Evolutionary conservation across 257 asterid genomes (phyloP).

Genomic region (Nicotiana noctiflora): DNA sequence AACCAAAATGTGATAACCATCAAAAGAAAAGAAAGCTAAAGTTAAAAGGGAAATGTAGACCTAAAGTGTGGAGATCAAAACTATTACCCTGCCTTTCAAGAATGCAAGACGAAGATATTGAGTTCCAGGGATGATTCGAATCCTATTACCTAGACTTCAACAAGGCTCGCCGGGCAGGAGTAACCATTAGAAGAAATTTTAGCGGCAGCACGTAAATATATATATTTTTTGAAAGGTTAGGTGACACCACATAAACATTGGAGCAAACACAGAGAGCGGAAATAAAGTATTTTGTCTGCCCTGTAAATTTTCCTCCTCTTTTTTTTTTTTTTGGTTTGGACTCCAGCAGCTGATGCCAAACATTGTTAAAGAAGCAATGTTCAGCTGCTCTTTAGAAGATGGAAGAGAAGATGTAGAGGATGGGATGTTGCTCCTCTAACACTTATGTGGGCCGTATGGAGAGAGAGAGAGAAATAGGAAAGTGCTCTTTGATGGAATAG

Average conservation of each 20-base stretch:
- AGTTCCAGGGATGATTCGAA: not conserved
- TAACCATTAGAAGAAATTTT: not conserved
- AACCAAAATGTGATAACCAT: not conserved
- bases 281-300: not conserved
- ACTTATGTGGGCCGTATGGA: not conserved
- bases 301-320: not conserved
- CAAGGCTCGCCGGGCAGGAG: not conserved
- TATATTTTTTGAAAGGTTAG: too few relatives aligned
- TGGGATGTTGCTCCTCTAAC: not conserved
- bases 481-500: not conserved
- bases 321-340: too few relatives aligned
- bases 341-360: not conserved
- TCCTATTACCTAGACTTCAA: not conserved
- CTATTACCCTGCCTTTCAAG: not conserved
- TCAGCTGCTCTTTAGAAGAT: not conserved
- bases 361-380: not conserved
- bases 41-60: not conserved
- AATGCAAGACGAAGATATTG: not conserved
- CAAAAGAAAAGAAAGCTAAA: not conserved
- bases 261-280: not conserved
- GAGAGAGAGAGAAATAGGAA: not conserved
- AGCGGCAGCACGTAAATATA: too few relatives aligned
- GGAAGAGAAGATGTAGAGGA: not conserved
- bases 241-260: too few relatives aligned
- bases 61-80: not conserved